phyloP scores from a whole-genome alignment of 2,329 filamentous ascomycete genomes.

The Periconia sp. region DNA sequence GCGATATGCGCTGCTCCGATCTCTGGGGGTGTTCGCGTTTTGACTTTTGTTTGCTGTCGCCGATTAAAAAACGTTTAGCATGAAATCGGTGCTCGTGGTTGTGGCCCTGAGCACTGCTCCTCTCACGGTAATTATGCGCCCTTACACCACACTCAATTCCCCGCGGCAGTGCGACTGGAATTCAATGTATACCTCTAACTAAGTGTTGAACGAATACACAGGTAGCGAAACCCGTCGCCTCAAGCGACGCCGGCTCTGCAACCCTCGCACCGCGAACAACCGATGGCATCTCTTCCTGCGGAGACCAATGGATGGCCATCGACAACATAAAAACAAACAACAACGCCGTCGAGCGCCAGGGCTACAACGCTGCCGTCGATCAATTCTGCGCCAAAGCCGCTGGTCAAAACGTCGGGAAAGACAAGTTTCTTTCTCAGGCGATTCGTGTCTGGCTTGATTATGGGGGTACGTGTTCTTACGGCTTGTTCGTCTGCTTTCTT shows the following conservation, averaged over 20 bases:
- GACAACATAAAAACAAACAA: conserved; percentile 12
- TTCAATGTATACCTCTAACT: not conserved
- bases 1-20: not conserved
- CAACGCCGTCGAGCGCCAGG: conserved; percentile 6
- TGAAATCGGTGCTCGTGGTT: not conserved
- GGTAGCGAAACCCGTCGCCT: not conserved
- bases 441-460: conserved; percentile 13
- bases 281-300: conserved; percentile 10
- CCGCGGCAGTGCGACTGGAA: not conserved
- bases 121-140: not conserved
- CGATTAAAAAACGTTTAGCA: not conserved
- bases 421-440: conserved; percentile 13
- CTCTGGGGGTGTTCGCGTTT: not conserved
- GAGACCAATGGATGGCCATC: conserved; percentile 9
- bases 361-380: conserved; percentile 17
- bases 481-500: too few species aligned
- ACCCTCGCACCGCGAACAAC: not conserved
- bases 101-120: not conserved
- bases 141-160: not conserved
- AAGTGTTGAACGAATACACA: not conserved
- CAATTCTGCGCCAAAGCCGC: conserved; percentile 14
- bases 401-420: conserved; percentile 5
- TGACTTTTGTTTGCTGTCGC: too few species aligned
- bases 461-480: not conserved
- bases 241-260: not conserved